phyloP scores from a whole-genome alignment of 495 filamentous ascomycete species.

The Cercophora sp. region DNA sequence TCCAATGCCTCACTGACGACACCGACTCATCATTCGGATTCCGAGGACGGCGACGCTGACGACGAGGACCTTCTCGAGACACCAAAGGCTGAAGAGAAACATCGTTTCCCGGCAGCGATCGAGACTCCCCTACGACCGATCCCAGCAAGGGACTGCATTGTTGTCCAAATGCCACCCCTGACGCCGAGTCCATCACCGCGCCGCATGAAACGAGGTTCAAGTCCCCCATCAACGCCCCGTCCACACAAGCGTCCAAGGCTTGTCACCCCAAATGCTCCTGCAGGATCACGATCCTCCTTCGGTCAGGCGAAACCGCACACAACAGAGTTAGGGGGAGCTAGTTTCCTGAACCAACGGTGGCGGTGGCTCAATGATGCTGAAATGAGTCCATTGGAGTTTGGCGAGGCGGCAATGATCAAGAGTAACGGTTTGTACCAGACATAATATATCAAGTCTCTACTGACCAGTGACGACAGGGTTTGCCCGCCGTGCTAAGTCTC shows the following conservation, averaged over 20 bases:
- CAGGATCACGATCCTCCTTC: too few species aligned
- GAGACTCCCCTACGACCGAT: not conserved
- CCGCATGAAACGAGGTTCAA: conserved; percentile 7
- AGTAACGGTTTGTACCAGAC: too few species aligned
- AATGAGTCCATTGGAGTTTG: too few species aligned
- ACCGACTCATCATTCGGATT: not conserved
- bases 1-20: not conserved
- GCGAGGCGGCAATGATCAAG: too few species aligned
- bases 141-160: not conserved
- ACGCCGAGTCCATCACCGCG: conserved; percentile 18
- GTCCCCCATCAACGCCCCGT: conserved; percentile 12
- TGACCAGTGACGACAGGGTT: too few species aligned
- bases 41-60: not conserved
- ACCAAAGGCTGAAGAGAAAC: not conserved
- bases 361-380: too few species aligned
- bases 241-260: conserved; percentile 8
- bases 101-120: not conserved
- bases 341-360: too few species aligned
- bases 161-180: conserved; percentile 3
- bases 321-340: too few species aligned
- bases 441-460: too few species aligned
- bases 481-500: too few species aligned
- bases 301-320: too few species aligned
- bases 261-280: too few species aligned
- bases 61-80: not conserved